phyloP scores from a whole-genome alignment of 2,329 filamentous ascomycete genomes.

The Blumeriella jaapii region DNA sequence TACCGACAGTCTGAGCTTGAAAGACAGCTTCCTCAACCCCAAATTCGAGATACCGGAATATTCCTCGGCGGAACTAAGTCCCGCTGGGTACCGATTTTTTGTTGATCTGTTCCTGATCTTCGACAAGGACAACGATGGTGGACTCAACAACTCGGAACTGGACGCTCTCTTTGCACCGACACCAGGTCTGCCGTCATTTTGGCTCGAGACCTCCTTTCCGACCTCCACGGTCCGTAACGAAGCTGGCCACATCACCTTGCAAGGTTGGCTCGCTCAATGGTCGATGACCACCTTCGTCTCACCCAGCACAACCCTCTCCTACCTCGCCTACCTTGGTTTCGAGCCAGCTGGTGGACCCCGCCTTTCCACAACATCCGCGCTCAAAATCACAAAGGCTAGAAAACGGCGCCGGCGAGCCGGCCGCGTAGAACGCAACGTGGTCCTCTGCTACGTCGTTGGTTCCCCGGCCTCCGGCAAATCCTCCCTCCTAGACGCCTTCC shows the following conservation, averaged over 20 bases:
- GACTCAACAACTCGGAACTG: slow-evolving; percentile 76
- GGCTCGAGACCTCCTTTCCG: slow-evolving; percentile 82
- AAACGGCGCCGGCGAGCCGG: slow-evolving; percentile 74
- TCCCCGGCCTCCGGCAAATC: slow-evolving; percentile 83
- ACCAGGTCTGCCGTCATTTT: slow-evolving; percentile 75
- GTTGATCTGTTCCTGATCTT: slow-evolving; percentile 92
- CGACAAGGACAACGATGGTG: slow-evolving; percentile 95
- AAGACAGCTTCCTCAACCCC: slow-evolving; percentile 82
- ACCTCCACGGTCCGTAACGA: slow-evolving; percentile 92
- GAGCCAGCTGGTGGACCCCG: slow-evolving; percentile 70
- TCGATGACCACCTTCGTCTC: slow-evolving; percentile 98
- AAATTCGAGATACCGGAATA: slow-evolving; percentile 90
- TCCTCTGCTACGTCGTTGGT: slow-evolving; percentile 85
- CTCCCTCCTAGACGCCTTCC: slow-evolving; percentile 77
- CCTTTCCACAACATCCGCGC: slow-evolving; percentile 65
- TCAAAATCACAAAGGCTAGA: slow-evolving; percentile 86
- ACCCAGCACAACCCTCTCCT: slow-evolving; percentile 88
- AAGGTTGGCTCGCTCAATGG: slow-evolving; percentile 98
- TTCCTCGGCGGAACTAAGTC: slow-evolving; percentile 86
- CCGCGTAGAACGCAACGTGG: slow-evolving; percentile 85
- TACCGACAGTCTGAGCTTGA: slow-evolving; percentile 84
- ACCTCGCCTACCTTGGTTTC: slow-evolving; percentile 91
- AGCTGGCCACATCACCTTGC: slow-evolving; percentile 85
- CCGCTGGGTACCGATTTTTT: slow-evolving; percentile 91
- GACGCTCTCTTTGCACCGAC: slow-evolving; percentile 84